Percentiles rank a stretch among this genome's conserved stretches.
Conservation (phyloP, 2,329 filamentous ascomycete genomes). For the Fusarium citri region DNA sequence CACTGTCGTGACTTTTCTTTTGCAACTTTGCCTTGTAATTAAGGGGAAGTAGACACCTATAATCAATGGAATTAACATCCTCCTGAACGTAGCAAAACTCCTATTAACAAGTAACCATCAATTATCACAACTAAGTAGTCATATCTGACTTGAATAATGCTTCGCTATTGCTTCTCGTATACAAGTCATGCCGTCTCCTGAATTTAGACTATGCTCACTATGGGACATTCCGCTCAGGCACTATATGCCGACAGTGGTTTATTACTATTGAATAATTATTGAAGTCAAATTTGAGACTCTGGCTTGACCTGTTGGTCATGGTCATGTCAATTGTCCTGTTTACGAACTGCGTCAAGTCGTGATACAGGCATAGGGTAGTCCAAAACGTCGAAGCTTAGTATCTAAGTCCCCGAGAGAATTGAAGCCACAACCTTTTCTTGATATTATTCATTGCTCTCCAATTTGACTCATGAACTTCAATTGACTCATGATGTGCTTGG, state of each 20-base stretch:
- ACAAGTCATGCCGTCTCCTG: background rate
- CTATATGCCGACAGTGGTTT: background rate
- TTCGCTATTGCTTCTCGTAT: background rate
- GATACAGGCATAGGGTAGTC: conserved; percentile 1
- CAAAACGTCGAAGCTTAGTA: background rate
- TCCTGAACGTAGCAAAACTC: background rate
- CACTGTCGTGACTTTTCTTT: conserved; percentile 6
- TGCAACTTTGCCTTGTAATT: conserved; percentile 1
- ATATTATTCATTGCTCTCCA: too few species aligned
- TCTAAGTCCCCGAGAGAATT: background rate
- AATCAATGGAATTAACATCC: background rate
- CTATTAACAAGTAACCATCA: background rate
- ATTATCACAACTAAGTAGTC: background rate
- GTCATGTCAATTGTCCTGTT: background rate
- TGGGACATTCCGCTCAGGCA: background rate
- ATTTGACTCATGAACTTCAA: too few species aligned
- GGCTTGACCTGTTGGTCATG: background rate
- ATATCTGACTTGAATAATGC: background rate
- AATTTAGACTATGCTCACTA: background rate
- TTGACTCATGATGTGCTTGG: background rate
- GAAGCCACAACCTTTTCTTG: background rate
- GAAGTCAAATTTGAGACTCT: background rate
- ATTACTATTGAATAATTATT: background rate
- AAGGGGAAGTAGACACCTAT: background rate
- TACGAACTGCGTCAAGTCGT: background rate